Percentiles rank a stretch among this genome's conserved stretches.
Conservation (phyloP, 2,329 filamentous ascomycete genomes). For the Sarocladium kiliense region DNA sequence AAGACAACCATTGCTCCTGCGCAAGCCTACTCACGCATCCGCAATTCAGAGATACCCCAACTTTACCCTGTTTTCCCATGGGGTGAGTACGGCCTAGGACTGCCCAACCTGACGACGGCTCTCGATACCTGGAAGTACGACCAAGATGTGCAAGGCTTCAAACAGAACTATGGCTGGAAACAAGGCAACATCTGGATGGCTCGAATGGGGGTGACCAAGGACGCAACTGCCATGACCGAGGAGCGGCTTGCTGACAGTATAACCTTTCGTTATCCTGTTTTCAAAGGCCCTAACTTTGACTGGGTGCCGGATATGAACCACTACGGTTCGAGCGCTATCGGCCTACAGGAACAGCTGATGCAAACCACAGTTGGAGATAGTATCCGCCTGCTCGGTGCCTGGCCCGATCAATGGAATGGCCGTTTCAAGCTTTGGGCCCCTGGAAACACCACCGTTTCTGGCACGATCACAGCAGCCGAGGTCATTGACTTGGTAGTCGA, state of each 20-base stretch:
- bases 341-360: background rate
- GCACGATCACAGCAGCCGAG: background rate
- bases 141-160: too few species aligned
- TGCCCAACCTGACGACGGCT: background rate
- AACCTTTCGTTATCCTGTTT: background rate
- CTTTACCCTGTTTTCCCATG: background rate
- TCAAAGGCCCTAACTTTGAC: background rate
- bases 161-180: constrained; percentile 3
- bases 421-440: background rate
- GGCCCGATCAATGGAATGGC: background rate
- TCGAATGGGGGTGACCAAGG: constrained; percentile 3
- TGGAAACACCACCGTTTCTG: background rate
- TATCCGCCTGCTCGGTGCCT: background rate
- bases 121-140: too few species aligned
- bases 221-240: background rate
- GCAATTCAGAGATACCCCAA: background rate
- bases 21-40: background rate
- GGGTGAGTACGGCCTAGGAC: background rate
- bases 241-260: background rate
- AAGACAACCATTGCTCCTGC: too few species aligned
- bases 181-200: constrained; percentile 10
- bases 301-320: background rate
- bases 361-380: background rate
- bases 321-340: background rate
- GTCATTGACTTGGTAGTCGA: background rate